Percentiles rank a stretch among this genome's conserved stretches.
Evolutionary conservation across 768 basidiomycete species (phyloP).

Genomic region (Dioszegia aurantiaca): DNA sequence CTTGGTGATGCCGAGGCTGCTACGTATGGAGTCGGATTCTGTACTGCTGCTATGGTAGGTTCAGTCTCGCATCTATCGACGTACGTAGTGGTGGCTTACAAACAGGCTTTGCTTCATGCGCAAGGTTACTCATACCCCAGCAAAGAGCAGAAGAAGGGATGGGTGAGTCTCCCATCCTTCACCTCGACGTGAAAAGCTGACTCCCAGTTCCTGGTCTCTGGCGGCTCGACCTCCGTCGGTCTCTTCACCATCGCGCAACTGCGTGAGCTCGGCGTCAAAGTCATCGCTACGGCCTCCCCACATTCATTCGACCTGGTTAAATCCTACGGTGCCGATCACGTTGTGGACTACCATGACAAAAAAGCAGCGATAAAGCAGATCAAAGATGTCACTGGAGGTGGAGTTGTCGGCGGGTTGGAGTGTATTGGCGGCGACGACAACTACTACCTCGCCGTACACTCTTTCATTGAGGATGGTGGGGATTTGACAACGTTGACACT

Average conservation of each 20-base stretch:
- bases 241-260: slow-evolving; percentile 46
- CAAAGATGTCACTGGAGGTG: slow-evolving; percentile 32
- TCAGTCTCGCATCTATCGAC: neutral
- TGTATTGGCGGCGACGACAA: slow-evolving; percentile 31
- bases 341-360: slow-evolving; percentile 55
- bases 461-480: slow-evolving; percentile 26
- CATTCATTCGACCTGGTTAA: slow-evolving; percentile 53
- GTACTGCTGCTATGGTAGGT: slow-evolving; percentile 33
- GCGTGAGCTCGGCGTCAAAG: slow-evolving; percentile 41
- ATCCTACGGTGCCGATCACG: slow-evolving; percentile 53
- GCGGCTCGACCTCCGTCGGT: slow-evolving; percentile 53
- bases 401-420: slow-evolving; percentile 31
- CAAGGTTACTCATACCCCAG: slow-evolving; percentile 13
- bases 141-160: slow-evolving; percentile 5
- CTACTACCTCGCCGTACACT: slow-evolving; percentile 25
- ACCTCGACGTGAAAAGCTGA: neutral
- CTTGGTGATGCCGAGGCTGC: slow-evolving; percentile 23
- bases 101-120: slow-evolving; percentile 13
- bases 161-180: slow-evolving; percentile 9
- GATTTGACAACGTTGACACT: slow-evolving; percentile 27
- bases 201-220: slow-evolving; percentile 44
- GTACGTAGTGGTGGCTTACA: neutral
- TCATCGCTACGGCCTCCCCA: slow-evolving; percentile 52
- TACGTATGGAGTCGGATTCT: slow-evolving; percentile 35
- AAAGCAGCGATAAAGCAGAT: slow-evolving; percentile 34